These are phyloP conservation scores for Solanum boliviense DNA, from an alignment of 257 asterid genomes.

Conservation along the genomic window DNA sequence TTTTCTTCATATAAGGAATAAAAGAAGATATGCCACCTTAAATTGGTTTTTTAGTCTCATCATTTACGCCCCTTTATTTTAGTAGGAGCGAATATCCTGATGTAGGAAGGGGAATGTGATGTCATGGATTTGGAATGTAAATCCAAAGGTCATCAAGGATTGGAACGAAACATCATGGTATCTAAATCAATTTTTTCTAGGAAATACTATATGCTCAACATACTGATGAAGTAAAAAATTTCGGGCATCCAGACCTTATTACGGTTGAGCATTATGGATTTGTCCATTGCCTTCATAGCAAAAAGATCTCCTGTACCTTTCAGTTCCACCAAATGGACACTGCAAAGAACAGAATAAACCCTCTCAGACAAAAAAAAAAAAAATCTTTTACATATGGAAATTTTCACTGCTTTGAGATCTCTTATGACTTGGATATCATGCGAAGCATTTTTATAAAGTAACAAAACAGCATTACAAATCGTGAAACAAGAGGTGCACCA, in stretches of 20 bases:
- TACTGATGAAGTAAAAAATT: neutral
- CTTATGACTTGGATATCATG: neutral
- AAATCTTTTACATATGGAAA: neutral
- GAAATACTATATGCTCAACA: neutral
- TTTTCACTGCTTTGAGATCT: neutral
- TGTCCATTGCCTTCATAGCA: slow-evolving; percentile 99
- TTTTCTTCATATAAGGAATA: neutral
- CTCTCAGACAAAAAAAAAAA: neutral
- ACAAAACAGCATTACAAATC: neutral
- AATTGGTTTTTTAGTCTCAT: neutral
- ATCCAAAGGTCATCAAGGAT: neutral
- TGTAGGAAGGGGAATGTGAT: neutral
- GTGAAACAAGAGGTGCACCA: neutral
- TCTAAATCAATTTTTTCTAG: neutral
- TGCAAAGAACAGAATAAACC: slow-evolving; percentile 22
- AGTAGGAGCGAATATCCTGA: neutral
- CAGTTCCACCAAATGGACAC: slow-evolving; percentile 98
- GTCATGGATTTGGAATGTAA: neutral
- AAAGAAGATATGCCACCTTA: neutral
- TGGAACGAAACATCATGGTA: neutral
- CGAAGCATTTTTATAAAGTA: neutral
- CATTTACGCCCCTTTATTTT: neutral
- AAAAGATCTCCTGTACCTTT: slow-evolving; percentile 55
- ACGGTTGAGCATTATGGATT: slow-evolving; percentile 81
- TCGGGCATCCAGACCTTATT: slow-evolving; percentile 50